These are phyloP conservation scores for Artemisia annua DNA, from an alignment of 129 eudicot species.

Conservation along the genomic window DNA sequence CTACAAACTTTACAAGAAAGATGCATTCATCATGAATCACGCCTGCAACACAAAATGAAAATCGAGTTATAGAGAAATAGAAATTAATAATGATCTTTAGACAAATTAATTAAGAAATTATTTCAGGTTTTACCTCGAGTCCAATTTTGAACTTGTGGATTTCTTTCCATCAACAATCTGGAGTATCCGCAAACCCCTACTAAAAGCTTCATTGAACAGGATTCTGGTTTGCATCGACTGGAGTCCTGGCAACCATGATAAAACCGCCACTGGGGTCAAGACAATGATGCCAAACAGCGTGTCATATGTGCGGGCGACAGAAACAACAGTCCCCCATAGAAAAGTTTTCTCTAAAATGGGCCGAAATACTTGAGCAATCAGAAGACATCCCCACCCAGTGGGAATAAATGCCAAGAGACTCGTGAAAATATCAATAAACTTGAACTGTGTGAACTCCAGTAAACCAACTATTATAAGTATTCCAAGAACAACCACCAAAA, in stretches of 20 bases:
- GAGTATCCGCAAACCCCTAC: constrained; percentile 79
- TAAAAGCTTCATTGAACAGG: constrained; percentile 89
- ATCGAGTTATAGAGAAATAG: not conserved
- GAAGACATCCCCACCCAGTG: constrained; percentile 92
- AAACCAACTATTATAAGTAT: constrained; percentile 58
- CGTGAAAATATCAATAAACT: constrained; percentile 68
- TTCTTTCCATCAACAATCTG: constrained; percentile 78
- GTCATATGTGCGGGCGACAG: constrained; percentile 84
- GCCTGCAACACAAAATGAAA: constrained; percentile 13
- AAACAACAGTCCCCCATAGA: constrained; percentile 66
- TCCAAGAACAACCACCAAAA: constrained; percentile 58
- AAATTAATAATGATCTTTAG: too few species aligned
- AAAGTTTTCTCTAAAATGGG: constrained; percentile 60
- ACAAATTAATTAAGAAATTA: not conserved
- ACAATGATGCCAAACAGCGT: constrained; percentile 85
- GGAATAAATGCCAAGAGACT: constrained; percentile 90
- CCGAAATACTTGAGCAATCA: constrained; percentile 77
- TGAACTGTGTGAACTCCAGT: constrained; percentile 59
- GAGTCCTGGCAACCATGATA: constrained; percentile 93
- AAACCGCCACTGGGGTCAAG: constrained; percentile 72
- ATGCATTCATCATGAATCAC: not conserved
- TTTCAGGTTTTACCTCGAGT: constrained; percentile 37
- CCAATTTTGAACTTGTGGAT: constrained; percentile 42
- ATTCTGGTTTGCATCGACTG: constrained; percentile 99
- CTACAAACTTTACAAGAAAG: constrained; percentile 30